Conservation (phyloP, 345 rosid species). For the Acer saccharum region DNA sequence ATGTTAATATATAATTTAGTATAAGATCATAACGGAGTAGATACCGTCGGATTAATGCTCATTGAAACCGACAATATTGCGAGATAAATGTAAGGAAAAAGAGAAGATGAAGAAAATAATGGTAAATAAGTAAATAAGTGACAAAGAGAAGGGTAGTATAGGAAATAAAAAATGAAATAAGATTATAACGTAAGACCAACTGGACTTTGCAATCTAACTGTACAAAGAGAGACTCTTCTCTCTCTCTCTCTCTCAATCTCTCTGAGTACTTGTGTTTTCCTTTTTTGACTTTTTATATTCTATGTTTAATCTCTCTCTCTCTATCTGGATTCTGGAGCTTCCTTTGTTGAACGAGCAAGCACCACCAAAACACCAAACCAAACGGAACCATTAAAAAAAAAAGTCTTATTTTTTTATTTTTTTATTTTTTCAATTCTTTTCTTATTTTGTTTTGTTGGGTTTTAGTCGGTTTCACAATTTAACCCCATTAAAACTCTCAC, state of each 20-base stretch:
- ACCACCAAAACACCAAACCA: constrained; percentile 25
- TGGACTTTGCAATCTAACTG: constrained; percentile 34
- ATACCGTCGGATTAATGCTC: too few species aligned
- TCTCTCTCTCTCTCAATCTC: neutral
- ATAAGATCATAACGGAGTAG: too few species aligned
- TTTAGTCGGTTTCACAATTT: constrained; percentile 33
- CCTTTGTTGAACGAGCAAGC: constrained; percentile 47
- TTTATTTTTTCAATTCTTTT: neutral
- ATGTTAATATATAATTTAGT: neutral
- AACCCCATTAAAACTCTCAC: constrained; percentile 19
- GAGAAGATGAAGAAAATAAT: neutral
- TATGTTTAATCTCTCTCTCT: constrained; percentile 21
- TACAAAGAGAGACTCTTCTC: constrained; percentile 6
- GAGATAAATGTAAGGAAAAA: too few species aligned
- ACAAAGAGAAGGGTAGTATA: constrained; percentile 3
- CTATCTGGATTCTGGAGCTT: constrained; percentile 29
- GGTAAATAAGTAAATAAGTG: neutral
- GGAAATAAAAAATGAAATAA: neutral
- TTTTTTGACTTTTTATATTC: constrained; percentile 36
- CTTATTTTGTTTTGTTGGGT: neutral
- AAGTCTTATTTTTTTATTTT: neutral
- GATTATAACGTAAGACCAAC: constrained; percentile 48
- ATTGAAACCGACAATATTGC: too few species aligned
- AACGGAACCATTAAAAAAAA: constrained; percentile 21
- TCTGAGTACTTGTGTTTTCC: neutral